Conservation (phyloP, 805 yeast genomes). For the Teunomyces gatunensis region DNA sequence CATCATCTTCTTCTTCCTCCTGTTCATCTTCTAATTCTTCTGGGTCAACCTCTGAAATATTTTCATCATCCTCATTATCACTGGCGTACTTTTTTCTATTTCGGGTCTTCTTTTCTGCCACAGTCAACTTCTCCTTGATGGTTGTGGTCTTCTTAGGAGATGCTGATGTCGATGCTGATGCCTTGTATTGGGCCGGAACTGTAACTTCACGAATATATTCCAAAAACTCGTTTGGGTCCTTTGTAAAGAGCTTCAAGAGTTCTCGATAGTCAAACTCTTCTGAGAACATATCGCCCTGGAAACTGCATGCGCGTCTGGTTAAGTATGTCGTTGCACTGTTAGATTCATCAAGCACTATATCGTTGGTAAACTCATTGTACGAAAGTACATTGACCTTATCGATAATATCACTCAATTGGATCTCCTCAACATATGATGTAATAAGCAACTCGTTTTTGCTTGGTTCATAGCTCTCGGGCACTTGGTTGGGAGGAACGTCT, state of each 20-base stretch:
- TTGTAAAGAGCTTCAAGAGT: constrained; percentile 19
- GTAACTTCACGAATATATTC: constrained; percentile 27
- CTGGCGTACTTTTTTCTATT: background rate
- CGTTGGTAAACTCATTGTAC: constrained; percentile 25
- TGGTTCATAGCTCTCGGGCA: constrained; percentile 15
- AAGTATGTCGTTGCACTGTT: constrained; percentile 29
- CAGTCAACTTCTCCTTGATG: constrained; percentile 5
- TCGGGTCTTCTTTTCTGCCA: background rate
- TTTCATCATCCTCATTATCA: background rate
- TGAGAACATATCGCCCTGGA: constrained; percentile 30
- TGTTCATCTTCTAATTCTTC: constrained; percentile 14
- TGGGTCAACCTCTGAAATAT: background rate
- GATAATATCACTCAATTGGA: constrained; percentile 43
- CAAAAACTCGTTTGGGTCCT: constrained; percentile 29
- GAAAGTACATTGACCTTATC: constrained; percentile 46
- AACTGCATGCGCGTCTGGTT: constrained; percentile 44
- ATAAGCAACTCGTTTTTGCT: constrained; percentile 50
- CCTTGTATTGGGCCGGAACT: constrained; percentile 22
- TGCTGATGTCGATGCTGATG: constrained; percentile 5
- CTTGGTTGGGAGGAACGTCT: constrained; percentile 32
- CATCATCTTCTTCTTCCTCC: constrained; percentile 19
- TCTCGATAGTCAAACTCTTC: constrained; percentile 40
- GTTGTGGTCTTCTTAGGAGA: constrained; percentile 5
- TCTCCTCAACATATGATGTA: constrained; percentile 47
- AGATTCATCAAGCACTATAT: constrained; percentile 36